Percentiles rank a stretch among this genome's conserved stretches.
phyloP scores from a whole-genome alignment of 352 stramenopile genomes.

The Pythium sp. region DNA sequence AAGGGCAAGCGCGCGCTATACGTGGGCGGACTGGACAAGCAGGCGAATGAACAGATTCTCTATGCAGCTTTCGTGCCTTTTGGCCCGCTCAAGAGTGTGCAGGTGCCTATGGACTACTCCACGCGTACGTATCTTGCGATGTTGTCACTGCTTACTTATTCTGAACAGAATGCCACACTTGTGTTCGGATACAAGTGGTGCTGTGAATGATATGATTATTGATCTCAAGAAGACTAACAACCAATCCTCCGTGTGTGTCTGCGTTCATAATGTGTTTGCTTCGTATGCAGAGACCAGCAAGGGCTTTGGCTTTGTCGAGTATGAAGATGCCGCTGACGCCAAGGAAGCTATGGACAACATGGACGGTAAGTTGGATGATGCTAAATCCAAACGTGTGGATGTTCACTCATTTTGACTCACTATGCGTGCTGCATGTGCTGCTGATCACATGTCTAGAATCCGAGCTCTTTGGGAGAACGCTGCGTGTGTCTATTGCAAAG shows the following conservation, averaged over 20 bases:
- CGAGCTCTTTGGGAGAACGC: conserved; percentile 90
- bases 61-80: conserved; percentile 86
- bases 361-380: conserved; percentile 57
- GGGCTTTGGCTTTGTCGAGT: conserved; percentile 95
- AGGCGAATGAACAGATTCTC: conserved; percentile 86
- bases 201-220: not conserved
- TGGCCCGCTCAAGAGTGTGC: conserved; percentile 73
- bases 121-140: conserved; percentile 44
- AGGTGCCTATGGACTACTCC: conserved; percentile 71
- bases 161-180: not conserved
- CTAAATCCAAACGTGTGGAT: no score
- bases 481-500: conserved; percentile 92
- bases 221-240: not conserved
- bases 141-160: not conserved
- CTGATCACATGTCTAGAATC: conserved; percentile 41
- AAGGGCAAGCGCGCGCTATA: conserved; percentile 81
- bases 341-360: conserved; percentile 95
- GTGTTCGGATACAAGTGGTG: not conserved
- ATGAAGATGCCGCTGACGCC: conserved; percentile 86
- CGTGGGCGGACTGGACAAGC: conserved; percentile 87
- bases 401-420: no score
- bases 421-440: not conserved
- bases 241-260: not conserved
- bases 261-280: not conserved
- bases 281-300: conserved; percentile 64